Percentiles rank a stretch among this genome's conserved stretches.
Evolutionary conservation across 495 filamentous ascomycete species (phyloP).

Genomic region (Daldinia loculata): DNA sequence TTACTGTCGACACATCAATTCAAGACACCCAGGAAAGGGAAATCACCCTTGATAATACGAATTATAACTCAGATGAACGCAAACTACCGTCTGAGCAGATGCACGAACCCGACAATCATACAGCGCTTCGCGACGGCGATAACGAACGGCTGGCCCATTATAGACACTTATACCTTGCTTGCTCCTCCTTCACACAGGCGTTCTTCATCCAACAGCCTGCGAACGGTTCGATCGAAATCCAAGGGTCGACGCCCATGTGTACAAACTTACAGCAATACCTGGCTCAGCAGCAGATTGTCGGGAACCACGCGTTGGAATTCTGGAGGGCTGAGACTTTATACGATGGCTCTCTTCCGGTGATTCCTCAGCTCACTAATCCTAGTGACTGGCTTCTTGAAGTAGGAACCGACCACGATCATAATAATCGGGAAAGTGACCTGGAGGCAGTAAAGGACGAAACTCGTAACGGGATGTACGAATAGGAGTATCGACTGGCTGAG

Average conservation of each 20-base stretch:
- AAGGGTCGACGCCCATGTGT: neutral
- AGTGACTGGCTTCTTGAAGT: neutral
- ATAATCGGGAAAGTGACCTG: constrained; percentile 8
- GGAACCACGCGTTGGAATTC: constrained; percentile 1
- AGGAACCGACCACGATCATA: neutral
- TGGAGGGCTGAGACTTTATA: constrained; percentile 12
- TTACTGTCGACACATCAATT: neutral
- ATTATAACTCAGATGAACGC: neutral
- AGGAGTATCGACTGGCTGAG: neutral
- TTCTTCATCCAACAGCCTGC: neutral
- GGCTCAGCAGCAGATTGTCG: constrained; percentile 1
- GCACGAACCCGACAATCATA: neutral
- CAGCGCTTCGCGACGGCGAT: neutral
- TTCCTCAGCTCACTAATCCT: constrained; percentile 4
- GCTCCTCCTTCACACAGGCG: neutral
- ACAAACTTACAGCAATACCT: constrained; percentile 1
- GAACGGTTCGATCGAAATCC: neutral
- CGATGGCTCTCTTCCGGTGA: constrained; percentile 19
- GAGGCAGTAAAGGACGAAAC: constrained; percentile 7
- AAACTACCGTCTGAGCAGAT: neutral
- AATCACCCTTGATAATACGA: neutral
- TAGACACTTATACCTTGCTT: neutral
- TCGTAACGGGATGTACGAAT: neutral
- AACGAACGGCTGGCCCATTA: neutral
- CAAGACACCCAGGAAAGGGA: neutral